Evolutionary conservation across 805 yeast genomes (phyloP).

Genomic region (Kuraishia ogatae): DNA sequence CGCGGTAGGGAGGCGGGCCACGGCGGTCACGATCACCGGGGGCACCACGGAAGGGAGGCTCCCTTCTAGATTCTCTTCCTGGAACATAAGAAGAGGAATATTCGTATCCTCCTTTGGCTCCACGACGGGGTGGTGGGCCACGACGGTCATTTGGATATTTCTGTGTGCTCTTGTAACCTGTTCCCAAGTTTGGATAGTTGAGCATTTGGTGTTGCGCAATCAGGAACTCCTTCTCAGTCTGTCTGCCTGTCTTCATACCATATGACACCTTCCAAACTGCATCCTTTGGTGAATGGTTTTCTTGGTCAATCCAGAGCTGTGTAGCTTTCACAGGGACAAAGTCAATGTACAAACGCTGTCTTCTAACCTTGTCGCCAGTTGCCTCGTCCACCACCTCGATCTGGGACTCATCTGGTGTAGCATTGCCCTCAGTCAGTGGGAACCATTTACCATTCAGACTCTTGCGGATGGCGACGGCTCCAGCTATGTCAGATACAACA

Average conservation of each 20-base stretch:
- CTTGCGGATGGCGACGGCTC: conserved; percentile 27
- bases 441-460: conserved; percentile 26
- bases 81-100: background rate
- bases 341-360: conserved; percentile 28
- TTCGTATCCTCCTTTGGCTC: background rate
- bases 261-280: conserved; percentile 37
- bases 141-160: background rate
- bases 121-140: background rate
- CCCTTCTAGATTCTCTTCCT: background rate
- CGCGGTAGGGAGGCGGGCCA: background rate
- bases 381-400: conserved; percentile 16
- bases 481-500: conserved; percentile 28
- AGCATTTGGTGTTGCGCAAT: conserved; percentile 23
- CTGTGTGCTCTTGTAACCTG: conserved; percentile 20
- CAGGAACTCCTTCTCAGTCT: conserved; percentile 23
- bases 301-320: conserved; percentile 37
- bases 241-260: conserved; percentile 9
- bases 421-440: conserved; percentile 13
- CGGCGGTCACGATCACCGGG: background rate
- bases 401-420: conserved; percentile 4
- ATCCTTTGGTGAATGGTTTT: conserved; percentile 32
- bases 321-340: conserved; percentile 36
- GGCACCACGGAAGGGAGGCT: background rate
- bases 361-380: conserved; percentile 9
- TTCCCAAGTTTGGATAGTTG: conserved; percentile 22